phyloP scores from a whole-genome alignment of 768 basidiomycete genomes.

The Phylloporus arenicola region DNA sequence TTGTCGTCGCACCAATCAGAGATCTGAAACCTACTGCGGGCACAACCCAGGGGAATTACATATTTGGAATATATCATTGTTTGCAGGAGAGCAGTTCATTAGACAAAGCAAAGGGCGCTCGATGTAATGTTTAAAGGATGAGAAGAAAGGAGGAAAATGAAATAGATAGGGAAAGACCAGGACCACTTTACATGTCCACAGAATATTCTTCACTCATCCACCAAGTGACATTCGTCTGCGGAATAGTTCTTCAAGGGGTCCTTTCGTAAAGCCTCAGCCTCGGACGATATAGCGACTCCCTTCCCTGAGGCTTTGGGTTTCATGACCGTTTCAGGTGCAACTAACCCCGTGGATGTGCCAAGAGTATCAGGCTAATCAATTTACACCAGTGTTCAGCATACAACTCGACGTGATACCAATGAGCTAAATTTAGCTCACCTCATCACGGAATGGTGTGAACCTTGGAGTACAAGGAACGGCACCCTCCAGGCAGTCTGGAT shows the following conservation, averaged over 20 bases:
- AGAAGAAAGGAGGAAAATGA: neutral
- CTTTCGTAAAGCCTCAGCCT: slow-evolving; percentile 73
- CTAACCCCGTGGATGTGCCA: slow-evolving; percentile 25
- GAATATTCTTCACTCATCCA: slow-evolving; percentile 20
- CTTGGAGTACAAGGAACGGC: slow-evolving; percentile 44
- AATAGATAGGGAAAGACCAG: slow-evolving; percentile 12
- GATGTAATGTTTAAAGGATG: slow-evolving; percentile 1
- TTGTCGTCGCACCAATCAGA: slow-evolving; percentile 3
- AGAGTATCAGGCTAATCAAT: slow-evolving; percentile 19
- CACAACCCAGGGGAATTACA: slow-evolving; percentile 17
- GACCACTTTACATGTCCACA: neutral
- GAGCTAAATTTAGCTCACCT: slow-evolving; percentile 42
- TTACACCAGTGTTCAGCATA: slow-evolving; percentile 7
- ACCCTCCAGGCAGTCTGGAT: slow-evolving; percentile 23
- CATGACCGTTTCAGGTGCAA: slow-evolving; percentile 56
- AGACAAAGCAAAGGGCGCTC: neutral
- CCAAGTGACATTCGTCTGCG: slow-evolving; percentile 15
- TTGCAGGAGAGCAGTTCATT: neutral
- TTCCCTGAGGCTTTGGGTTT: slow-evolving; percentile 50
- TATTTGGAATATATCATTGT: slow-evolving; percentile 1
- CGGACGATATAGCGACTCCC: slow-evolving; percentile 44
- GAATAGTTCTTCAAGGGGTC: slow-evolving; percentile 78
- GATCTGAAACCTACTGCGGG: slow-evolving; percentile 8
- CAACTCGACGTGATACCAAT: slow-evolving; percentile 1
- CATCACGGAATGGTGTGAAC: slow-evolving; percentile 72